phyloP scores from a whole-genome alignment of 805 yeast genomes.

The Metschnikowia lachancei region DNA sequence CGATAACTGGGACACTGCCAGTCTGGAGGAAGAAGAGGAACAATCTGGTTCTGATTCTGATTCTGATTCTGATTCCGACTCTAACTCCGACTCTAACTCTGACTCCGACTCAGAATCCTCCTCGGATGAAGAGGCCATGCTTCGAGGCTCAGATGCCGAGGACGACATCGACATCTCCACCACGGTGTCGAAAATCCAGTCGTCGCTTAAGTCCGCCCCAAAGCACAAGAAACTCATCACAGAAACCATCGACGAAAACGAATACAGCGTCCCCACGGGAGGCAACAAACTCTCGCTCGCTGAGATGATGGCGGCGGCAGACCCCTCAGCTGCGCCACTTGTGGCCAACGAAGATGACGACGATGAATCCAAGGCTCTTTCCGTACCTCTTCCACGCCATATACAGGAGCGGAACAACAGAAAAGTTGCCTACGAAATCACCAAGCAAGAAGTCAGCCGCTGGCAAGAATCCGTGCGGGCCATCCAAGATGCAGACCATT shows the following conservation, averaged over 20 bases:
- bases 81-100: constrained; percentile 30
- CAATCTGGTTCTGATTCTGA: constrained; percentile 24
- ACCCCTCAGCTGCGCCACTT: constrained; percentile 50
- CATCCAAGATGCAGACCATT: constrained; percentile 80
- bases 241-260: constrained; percentile 62
- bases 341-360: constrained; percentile 41
- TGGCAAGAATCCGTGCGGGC: constrained; percentile 84
- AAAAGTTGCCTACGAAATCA: constrained; percentile 83
- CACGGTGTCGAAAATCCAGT: constrained; percentile 44
- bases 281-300: constrained; percentile 60
- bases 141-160: constrained; percentile 35
- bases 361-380: constrained; percentile 48
- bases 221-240: constrained; percentile 49
- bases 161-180: constrained; percentile 50
- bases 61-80: constrained; percentile 19
- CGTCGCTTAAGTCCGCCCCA: constrained; percentile 33
- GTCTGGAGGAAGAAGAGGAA: constrained; percentile 21
- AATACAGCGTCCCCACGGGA: constrained; percentile 61
- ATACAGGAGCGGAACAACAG: constrained; percentile 84
- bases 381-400: constrained; percentile 81
- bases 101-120: constrained; percentile 26
- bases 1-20: constrained; percentile 18
- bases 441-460: constrained; percentile 79
- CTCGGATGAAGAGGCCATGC: constrained; percentile 26
- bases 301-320: constrained; percentile 73